phyloP scores from a whole-genome alignment of 169 alveolate species.

The Eimeria tenella region DNA sequence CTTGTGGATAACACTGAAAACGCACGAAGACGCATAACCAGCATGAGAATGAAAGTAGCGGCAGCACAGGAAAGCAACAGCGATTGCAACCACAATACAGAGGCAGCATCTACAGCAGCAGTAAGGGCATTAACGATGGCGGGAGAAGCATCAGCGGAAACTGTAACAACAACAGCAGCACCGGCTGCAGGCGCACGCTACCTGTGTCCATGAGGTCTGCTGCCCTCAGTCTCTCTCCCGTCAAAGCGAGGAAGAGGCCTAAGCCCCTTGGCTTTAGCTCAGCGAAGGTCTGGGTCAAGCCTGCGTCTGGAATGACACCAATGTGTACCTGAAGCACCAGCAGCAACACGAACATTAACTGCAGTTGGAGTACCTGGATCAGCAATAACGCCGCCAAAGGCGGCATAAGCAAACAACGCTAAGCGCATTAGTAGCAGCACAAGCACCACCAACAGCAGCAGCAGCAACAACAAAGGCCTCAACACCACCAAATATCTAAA shows the following conservation, averaged over 20 bases:
- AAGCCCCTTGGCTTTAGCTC: conserved; percentile 82
- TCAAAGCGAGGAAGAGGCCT: conserved; percentile 90
- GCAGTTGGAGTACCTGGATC: neutral
- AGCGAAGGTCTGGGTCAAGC: conserved; percentile 89
- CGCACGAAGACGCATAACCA: too few species aligned
- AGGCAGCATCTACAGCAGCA: conserved; percentile 1
- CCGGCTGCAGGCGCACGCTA: neutral
- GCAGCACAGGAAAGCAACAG: too few species aligned
- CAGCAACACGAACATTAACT: conserved; percentile 5
- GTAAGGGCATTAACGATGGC: neutral
- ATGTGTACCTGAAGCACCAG: conserved; percentile 78
- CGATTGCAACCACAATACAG: too few species aligned
- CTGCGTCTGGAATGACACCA: conserved; percentile 93
- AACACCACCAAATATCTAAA: too few species aligned
- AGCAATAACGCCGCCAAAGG: neutral
- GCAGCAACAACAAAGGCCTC: neutral
- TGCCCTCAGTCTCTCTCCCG: conserved; percentile 89
- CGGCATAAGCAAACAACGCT: neutral
- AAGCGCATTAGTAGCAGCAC: neutral
- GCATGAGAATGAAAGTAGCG: too few species aligned
- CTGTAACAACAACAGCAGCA: neutral
- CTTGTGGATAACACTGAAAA: too few species aligned
- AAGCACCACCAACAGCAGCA: neutral
- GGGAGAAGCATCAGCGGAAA: neutral
- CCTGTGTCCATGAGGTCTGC: conserved; percentile 83